Percentiles rank a stretch among this genome's conserved stretches.
These are phyloP conservation scores for Dothideomycetes sp. DNA, from an alignment of 2,329 filamentous ascomycete genomes.

Conservation along the genomic window DNA sequence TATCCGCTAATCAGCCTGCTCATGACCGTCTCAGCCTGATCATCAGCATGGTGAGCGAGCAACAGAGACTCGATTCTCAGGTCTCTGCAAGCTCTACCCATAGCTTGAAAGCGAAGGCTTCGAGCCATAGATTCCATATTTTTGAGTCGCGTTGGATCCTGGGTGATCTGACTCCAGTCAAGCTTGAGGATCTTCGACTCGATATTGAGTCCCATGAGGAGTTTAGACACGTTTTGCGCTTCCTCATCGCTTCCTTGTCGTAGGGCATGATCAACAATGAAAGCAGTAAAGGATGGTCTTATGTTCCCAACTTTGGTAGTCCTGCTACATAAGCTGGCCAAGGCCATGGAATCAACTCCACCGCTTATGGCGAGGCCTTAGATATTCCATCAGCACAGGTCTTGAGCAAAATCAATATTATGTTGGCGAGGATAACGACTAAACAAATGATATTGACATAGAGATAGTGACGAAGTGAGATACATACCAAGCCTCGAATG, in stretches of 20 bases:
- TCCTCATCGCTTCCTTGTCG: constrained; percentile 45
- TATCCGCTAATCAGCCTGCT: constrained; percentile 64
- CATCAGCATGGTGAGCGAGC: constrained; percentile 78
- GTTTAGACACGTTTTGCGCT: constrained; percentile 38
- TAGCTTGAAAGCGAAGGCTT: constrained; percentile 56
- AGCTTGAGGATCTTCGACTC: constrained; percentile 20
- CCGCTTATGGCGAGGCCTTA: constrained; percentile 70
- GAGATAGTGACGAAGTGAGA: too few species aligned
- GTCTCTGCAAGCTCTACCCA: constrained; percentile 51
- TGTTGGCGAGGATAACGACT: too few species aligned
- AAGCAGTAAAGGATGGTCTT: constrained; percentile 33
- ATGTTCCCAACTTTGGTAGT: constrained; percentile 3
- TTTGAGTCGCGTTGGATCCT: constrained; percentile 34
- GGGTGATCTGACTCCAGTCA: constrained; percentile 23
- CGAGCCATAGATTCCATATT: constrained; percentile 73
- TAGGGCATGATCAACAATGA: constrained; percentile 52
- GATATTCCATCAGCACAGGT: not conserved
- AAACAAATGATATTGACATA: too few species aligned
- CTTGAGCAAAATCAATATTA: too few species aligned
- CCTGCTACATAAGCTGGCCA: constrained; percentile 61
- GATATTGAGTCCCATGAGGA: constrained; percentile 33
- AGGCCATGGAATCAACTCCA: constrained; percentile 94
- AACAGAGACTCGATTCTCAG: constrained; percentile 50
- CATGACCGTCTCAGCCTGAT: constrained; percentile 82
- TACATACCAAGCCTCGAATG: not conserved